phyloP scores from a whole-genome alignment of 352 stramenopile genomes.

The Phytopythium montanum region DNA sequence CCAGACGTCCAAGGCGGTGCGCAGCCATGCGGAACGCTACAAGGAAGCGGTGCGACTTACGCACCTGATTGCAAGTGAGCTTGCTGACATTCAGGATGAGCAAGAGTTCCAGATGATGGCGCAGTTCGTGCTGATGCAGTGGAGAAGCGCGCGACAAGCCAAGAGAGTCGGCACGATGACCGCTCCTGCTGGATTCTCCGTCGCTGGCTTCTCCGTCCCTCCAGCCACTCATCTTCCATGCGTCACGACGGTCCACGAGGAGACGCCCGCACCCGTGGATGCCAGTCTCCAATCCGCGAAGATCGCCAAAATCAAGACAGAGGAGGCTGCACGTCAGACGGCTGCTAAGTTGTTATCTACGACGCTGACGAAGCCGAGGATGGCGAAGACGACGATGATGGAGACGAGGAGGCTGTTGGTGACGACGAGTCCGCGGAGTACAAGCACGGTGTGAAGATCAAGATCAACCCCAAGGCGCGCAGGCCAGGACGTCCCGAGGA shows the following conservation, averaged over 20 bases:
- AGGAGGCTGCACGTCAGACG: not conserved
- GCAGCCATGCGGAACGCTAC: conserved; percentile 9
- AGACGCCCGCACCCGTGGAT: not conserved
- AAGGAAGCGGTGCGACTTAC: conserved; percentile 13
- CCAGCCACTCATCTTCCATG: not conserved
- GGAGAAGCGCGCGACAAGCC: conserved; percentile 8
- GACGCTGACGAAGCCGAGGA: not conserved
- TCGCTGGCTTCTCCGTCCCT: not conserved
- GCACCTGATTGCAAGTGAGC: conserved; percentile 13
- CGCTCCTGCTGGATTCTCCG: not conserved
- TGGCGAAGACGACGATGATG: not conserved
- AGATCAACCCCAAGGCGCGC: not conserved
- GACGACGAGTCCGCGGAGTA: not conserved
- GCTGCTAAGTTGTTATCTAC: too few species aligned
- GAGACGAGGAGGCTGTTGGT: not conserved
- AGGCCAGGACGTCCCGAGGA: not conserved
- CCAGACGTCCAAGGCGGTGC: not conserved
- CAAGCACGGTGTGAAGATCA: not conserved
- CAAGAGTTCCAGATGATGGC: conserved; percentile 10
- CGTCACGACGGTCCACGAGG: too few species aligned
- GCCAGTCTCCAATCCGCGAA: not conserved
- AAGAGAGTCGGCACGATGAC: not conserved
- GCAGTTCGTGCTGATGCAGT: conserved; percentile 12
- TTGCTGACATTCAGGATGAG: conserved; percentile 17
- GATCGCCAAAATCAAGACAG: not conserved